Evolutionary conservation across 352 stramenopile species (phyloP).

Genomic region (Pseudoperonospora humuli): DNA sequence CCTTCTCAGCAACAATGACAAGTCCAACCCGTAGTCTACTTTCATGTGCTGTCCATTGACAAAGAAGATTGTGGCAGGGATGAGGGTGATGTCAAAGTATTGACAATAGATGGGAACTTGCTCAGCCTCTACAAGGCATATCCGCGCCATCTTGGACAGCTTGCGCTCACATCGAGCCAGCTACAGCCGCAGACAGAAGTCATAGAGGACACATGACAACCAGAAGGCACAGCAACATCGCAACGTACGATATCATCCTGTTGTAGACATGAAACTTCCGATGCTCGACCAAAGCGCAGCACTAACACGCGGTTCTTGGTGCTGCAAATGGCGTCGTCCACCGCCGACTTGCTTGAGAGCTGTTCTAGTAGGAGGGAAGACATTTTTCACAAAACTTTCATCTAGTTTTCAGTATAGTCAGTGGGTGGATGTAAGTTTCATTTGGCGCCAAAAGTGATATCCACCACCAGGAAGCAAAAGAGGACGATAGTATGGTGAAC

Average conservation of each 20-base stretch:
- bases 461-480: neutral
- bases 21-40: constrained; percentile 71
- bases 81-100: constrained; percentile 86
- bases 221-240: neutral
- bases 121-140: constrained; percentile 71
- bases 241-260: constrained; percentile 72
- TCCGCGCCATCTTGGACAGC: constrained; percentile 71
- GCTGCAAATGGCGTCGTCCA: constrained; percentile 70
- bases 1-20: neutral
- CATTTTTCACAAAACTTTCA: no score
- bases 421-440: neutral
- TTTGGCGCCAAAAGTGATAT: constrained; percentile 23
- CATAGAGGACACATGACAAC: neutral
- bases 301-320: constrained; percentile 81
- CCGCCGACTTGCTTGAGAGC: constrained; percentile 45
- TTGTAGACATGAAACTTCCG: constrained; percentile 68
- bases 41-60: constrained; percentile 87
- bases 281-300: constrained; percentile 64
- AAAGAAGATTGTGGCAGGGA: constrained; percentile 83
- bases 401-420: no score
- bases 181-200: constrained; percentile 20
- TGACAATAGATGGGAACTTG: constrained; percentile 71
- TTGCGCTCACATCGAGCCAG: constrained; percentile 65
- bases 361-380: constrained; percentile 68
- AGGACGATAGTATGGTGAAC: constrained; percentile 48